These are phyloP conservation scores for Phytophthora vignae DNA, from an alignment of 352 stramenopile species.

Conservation along the genomic window DNA sequence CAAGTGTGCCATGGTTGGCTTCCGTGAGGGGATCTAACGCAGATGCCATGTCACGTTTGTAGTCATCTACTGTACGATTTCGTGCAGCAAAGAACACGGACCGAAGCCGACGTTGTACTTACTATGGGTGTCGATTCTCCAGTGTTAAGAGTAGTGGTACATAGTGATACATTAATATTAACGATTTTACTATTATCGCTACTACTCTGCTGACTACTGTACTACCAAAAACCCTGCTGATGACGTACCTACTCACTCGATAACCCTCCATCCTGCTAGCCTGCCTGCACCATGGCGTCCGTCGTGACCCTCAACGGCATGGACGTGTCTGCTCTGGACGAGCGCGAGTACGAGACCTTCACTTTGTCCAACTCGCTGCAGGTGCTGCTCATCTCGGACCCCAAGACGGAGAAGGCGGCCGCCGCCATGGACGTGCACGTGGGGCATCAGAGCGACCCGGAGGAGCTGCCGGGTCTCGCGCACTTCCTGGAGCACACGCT, in stretches of 20 bases:
- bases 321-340: constrained; percentile 73
- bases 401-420: constrained; percentile 91
- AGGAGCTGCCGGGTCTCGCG: constrained; percentile 86
- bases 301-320: constrained; percentile 54
- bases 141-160: too few species aligned
- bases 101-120: too few species aligned
- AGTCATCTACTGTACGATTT: too few species aligned
- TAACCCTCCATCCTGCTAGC: too few species aligned
- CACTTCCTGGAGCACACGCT: constrained; percentile 98
- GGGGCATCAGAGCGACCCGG: constrained; percentile 92
- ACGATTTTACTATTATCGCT: too few species aligned
- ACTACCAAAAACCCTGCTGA: neutral
- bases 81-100: too few species aligned
- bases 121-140: too few species aligned
- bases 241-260: constrained; percentile 3
- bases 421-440: constrained; percentile 96
- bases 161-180: too few species aligned
- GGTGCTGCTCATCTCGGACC: constrained; percentile 92
- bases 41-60: too few species aligned
- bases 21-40: too few species aligned
- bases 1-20: too few species aligned
- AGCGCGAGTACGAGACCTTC: constrained; percentile 65
- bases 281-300: constrained; percentile 32
- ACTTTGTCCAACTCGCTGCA: constrained; percentile 65
- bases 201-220: too few species aligned